Evolutionary conservation across 352 stramenopile species (phyloP).

Genomic region (Phytophthora melonis): DNA sequence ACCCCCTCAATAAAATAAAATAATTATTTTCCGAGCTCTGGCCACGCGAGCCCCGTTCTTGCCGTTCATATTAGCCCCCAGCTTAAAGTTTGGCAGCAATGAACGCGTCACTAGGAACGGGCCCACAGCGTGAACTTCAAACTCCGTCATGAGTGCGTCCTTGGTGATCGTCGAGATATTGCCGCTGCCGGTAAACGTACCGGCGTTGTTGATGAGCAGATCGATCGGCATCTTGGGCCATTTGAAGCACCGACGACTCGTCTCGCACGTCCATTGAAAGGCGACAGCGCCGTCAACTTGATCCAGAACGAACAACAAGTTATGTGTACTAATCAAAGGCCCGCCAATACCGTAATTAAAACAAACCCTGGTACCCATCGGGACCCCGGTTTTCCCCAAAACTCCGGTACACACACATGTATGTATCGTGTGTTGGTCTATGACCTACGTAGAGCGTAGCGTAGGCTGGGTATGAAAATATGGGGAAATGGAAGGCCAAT

Average conservation of each 20-base stretch:
- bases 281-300: conserved; percentile 40
- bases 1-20: too few relatives aligned
- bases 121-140: conserved; percentile 62
- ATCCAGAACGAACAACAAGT: neutral
- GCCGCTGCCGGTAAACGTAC: conserved; percentile 26
- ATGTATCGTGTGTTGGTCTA: too few relatives aligned
- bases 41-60: too few relatives aligned
- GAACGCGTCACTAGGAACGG: conserved; percentile 56
- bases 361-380: too few relatives aligned
- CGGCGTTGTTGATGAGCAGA: conserved; percentile 63
- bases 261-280: conserved; percentile 51
- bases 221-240: conserved; percentile 49
- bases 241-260: conserved; percentile 45
- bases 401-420: neutral
- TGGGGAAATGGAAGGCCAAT: too few relatives aligned
- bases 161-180: conserved; percentile 43
- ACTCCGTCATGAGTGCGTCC: conserved; percentile 50
- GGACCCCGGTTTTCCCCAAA: rapidly evolving
- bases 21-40: too few relatives aligned
- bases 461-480: too few relatives aligned
- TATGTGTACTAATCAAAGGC: too few relatives aligned
- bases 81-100: conserved; percentile 52
- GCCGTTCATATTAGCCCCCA: too few relatives aligned
- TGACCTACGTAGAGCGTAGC: too few relatives aligned
- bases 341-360: too few relatives aligned